Evolutionary conservation across 2,329 filamentous ascomycete genomes (phyloP), one percentile per base, ranked within the genome.

Genomic region (Didymella glomerata): DNA sequence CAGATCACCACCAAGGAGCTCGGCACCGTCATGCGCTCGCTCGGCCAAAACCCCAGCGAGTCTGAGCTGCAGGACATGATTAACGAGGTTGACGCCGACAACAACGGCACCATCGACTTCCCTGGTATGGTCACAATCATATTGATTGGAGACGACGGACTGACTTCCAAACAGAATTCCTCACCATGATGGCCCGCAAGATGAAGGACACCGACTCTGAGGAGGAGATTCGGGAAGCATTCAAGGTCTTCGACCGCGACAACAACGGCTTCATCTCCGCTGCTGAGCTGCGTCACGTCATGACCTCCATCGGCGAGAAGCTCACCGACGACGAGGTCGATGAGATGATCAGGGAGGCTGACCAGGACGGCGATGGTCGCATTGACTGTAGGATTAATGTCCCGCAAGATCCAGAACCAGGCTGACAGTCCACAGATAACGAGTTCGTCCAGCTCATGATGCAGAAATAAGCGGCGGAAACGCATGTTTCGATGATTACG

Each of bases 171-270:
- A 9, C 68, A 86, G 86, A 88, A 72, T 89, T 89, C 78, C 82
- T 88, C 60, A 84, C 83, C 65, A 87, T 88, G 83, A 88, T 88
- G 86, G 85, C 85, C 52, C 83, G 82, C 71, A 85, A 85, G 70
- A 85, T 86, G 78, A 85, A 84, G 77, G 83, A 86, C 68, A 84
- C 83, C 57, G 85, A 88, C 75, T 84, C 84, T 51, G 86, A 88
- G 74, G 82, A 86, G 74, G 86, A 89, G 77, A 87, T 88, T 73
- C 82, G 84, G 68, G 85, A 86, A 72, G 86, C 86, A 51, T 89
- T 88, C 82, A 83, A 84, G 76, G 86, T 88, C 70, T 88, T 89
- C 74, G 86, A 89, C 76, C 84, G 84, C 71, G 86, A 89, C 71
- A 85, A 85, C 76, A 87, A 85, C 73, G 86, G 86, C 66, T 87